Percentiles rank a stretch among this genome's conserved stretches.
These are phyloP conservation scores for Blakeslea trispora DNA, from an alignment of 371 early-diverging fungal genomes.

Conservation along the genomic window DNA sequence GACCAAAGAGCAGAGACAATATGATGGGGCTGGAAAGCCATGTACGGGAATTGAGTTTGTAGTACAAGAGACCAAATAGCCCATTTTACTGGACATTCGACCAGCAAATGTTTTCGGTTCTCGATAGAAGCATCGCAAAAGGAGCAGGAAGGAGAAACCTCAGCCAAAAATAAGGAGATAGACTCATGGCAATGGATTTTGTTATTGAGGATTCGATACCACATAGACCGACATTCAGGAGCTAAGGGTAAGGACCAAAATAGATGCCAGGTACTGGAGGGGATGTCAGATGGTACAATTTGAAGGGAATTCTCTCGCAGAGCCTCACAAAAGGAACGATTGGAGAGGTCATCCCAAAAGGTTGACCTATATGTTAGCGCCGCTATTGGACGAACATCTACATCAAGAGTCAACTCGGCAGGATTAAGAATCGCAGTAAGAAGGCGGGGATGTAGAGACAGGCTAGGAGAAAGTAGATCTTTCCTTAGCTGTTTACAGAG, in stretches of 20 bases:
- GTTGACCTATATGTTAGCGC: no score
- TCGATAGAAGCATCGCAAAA: background rate
- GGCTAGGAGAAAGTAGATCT: background rate
- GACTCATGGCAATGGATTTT: background rate
- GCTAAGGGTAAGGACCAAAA: background rate
- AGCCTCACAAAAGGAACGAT: background rate
- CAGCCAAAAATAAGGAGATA: background rate
- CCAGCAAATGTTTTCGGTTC: no score
- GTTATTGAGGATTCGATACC: background rate
- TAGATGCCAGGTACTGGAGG: background rate
- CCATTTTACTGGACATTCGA: no score
- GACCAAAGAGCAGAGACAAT: no score
- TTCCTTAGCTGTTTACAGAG: background rate
- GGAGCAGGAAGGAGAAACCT: background rate
- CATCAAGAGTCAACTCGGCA: background rate
- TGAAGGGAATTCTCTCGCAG: background rate
- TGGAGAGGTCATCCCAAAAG: background rate
- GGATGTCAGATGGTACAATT: background rate
- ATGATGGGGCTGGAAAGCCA: no score
- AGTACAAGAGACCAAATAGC: no score
- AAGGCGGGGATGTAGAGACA: background rate
- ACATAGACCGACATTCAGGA: background rate
- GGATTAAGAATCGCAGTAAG: background rate
- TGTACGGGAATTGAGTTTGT: no score
- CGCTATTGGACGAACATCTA: background rate